Base-by-base conservation (phyloP, 352 stramenopile genomes). In the Phytophthora colocasiae region DNA sequence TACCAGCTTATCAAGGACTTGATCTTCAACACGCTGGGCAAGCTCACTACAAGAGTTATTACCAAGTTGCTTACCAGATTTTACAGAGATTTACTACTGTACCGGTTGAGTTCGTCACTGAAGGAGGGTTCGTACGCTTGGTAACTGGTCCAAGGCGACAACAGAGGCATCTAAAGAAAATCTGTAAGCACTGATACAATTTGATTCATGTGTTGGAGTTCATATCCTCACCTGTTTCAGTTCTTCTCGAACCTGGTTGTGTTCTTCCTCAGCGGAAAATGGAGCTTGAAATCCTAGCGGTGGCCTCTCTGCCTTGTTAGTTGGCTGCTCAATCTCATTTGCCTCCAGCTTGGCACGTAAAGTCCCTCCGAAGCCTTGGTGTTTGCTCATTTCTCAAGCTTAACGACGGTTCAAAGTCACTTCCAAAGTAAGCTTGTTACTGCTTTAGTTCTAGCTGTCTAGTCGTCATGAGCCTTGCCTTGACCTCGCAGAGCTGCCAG, bases 51-150 rank as follows among this genome's bases (percentile, higher is more conserved):
- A 54, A 24, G 14, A 36, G 8, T 34, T 34, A 11, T 34, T 56
- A 14, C 4, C 17, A 22, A 34, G 7, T 52, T 22, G 6, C 26
- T 39, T 39, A 39, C 26, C 45, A 24, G 26, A 24, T 17, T 39
- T 12, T 52, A 29, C 27, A 39, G 1, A 52, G 9, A 6, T 14
- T 29, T 29, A 3, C 8, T 58, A 47, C 15, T 56, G 12, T 57
- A 87, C 78, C 60, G 34, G 46, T 89, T 90, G 26, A 83, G 63
- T 7, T 86, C 78, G 36, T 82, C 66, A 11, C 68, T 74, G 38
- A 90, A 83, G 3, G 72, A 75, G 2, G 73, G 57, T 14, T 90
- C 81, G 26, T 72, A 60, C 0, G 80, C 77, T 7, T 75, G 58
- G 40, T 80, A 79, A 3, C 15, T 64, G 3, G 71, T 85, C 81